These are phyloP conservation scores for Conringia planisiliqua DNA, from an alignment of 345 rosid species.

Conservation along the genomic window DNA sequence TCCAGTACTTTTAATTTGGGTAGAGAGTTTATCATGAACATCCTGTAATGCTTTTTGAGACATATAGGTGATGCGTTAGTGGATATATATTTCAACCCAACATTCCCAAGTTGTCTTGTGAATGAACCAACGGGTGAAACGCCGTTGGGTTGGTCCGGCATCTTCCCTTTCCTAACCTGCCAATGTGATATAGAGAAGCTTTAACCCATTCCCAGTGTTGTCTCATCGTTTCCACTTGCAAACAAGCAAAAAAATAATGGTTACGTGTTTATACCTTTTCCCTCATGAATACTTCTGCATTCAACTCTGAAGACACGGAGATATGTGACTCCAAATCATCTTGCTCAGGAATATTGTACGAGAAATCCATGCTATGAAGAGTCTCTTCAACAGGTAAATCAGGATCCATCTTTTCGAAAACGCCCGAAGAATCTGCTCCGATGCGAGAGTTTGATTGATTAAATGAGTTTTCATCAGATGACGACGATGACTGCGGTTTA, in stretches of 20 bases:
- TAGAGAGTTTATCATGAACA: constrained; percentile 74
- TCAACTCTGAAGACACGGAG: constrained; percentile 36
- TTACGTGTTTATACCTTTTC: constrained; percentile 51
- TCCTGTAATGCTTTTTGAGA: constrained; percentile 80
- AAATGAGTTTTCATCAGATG: constrained; percentile 31
- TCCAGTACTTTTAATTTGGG: constrained; percentile 75
- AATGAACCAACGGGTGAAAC: constrained; percentile 38
- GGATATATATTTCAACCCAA: constrained; percentile 55
- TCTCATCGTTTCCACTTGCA: neutral
- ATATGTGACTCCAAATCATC: constrained; percentile 38
- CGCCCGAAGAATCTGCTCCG: constrained; percentile 26
- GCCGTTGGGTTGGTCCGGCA: constrained; percentile 37
- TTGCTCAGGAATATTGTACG: constrained; percentile 40
- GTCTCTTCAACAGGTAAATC: constrained; percentile 40
- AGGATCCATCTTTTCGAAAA: constrained; percentile 33
- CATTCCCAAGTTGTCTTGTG: constrained; percentile 38
- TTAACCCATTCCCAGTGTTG: neutral
- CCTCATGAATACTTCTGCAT: constrained; percentile 35
- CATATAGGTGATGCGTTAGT: constrained; percentile 81
- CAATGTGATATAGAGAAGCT: constrained; percentile 20
- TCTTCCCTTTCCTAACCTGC: constrained; percentile 45
- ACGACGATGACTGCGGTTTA: constrained; percentile 31
- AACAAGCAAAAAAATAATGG: neutral
- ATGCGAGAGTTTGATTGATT: constrained; percentile 22
- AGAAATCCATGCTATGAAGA: constrained; percentile 50